phyloP scores from a whole-genome alignment of 441 rosid species.

The Bocquillonia castaneifolia region DNA sequence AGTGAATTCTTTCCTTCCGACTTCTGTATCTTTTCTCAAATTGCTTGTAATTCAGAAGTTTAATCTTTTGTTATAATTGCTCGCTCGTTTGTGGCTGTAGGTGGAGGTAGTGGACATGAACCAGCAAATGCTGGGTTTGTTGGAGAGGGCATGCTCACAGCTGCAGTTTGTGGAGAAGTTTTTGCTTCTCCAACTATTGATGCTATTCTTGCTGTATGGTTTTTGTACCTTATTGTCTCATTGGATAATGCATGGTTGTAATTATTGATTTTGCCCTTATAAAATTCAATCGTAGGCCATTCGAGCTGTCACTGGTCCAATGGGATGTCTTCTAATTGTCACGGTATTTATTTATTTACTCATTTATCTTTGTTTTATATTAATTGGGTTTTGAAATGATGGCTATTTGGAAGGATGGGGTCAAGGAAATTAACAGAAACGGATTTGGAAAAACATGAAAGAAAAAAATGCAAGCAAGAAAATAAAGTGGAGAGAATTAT shows the following conservation, averaged over 20 bases:
- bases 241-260: not conserved
- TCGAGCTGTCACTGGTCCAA: constrained; percentile 94
- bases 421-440: not conserved
- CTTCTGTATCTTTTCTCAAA: too few species aligned
- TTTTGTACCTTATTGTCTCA: constrained; percentile 12
- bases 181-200: constrained; percentile 93
- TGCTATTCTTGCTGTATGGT: constrained; percentile 83
- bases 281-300: constrained; percentile 58
- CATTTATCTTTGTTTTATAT: constrained; percentile 13
- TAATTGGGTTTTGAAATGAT: constrained; percentile 9
- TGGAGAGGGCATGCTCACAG: constrained; percentile 99
- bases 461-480: not conserved
- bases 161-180: constrained; percentile 91
- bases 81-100: constrained; percentile 28
- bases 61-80: too few species aligned
- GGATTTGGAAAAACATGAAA: too few species aligned
- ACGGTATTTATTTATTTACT: constrained; percentile 51
- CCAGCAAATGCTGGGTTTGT: constrained; percentile 98
- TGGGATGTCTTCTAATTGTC: constrained; percentile 91
- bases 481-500: constrained; percentile 1
- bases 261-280: not conserved
- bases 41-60: too few species aligned
- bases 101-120: constrained; percentile 99
- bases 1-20: too few species aligned
- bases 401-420: not conserved